A percentile compares a stretch with the other conserved stretches of the same genome.
These are phyloP conservation scores for Oryza australiensis DNA, from an alignment of 176 grass and related monocot genomes.

Conservation along the genomic window DNA sequence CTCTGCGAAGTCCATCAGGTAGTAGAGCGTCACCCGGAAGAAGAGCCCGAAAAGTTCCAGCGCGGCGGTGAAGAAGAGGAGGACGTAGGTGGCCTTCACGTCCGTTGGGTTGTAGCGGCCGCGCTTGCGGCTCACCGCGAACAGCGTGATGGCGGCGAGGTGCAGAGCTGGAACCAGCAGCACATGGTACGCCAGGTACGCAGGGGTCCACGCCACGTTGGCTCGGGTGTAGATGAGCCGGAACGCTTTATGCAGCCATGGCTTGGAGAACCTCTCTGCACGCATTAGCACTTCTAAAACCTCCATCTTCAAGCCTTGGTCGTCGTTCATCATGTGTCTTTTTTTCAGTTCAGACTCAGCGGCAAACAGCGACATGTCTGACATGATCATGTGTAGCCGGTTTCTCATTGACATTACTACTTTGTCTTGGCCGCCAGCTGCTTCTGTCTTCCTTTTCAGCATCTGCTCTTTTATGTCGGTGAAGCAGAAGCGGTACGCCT, in stretches of 20 bases:
- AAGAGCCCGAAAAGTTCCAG: not conserved
- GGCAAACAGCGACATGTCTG: not conserved
- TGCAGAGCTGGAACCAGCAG: not conserved
- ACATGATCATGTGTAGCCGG: not conserved
- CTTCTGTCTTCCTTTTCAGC: too few relatives aligned
- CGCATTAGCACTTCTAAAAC: too few relatives aligned
- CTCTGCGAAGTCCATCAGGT: accelerated
- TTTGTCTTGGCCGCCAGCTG: too few relatives aligned
- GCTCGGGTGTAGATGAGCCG: not conserved
- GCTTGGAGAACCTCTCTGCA: not conserved
- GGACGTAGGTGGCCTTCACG: not conserved
- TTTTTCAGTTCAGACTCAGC: not conserved
- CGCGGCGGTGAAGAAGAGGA: not conserved
- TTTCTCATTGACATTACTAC: too few relatives aligned
- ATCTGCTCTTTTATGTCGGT: not conserved
- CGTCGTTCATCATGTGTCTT: too few relatives aligned
- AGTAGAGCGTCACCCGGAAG: not conserved
- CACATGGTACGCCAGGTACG: not conserved
- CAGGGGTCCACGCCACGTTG: not conserved
- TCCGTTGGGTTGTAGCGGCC: not conserved
- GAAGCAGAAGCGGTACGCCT: not conserved
- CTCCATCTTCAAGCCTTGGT: too few relatives aligned
- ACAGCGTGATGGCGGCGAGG: not conserved
- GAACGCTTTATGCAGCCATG: not conserved
- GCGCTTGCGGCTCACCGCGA: not conserved